Percentiles rank a stretch among this genome's conserved stretches.
Evolutionary conservation across 2,329 filamentous ascomycete genomes (phyloP).

Genomic region (Ophiostoma angusticollis): DNA sequence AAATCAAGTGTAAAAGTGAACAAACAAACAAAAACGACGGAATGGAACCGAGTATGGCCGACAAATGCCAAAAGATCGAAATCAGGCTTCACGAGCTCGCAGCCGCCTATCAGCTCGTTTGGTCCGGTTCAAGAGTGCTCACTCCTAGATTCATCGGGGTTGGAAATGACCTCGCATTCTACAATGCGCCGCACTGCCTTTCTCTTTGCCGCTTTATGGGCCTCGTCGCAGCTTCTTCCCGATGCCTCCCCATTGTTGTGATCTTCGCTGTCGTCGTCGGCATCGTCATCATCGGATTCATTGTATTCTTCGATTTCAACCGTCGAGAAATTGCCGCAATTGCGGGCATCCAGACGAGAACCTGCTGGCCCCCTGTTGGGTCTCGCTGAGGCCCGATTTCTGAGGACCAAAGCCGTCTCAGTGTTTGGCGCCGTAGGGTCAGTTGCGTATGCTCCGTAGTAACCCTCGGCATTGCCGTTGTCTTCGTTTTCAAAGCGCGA

Average conservation of each 20-base stretch:
- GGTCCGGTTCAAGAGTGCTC: not conserved
- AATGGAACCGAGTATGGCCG: too few relatives aligned
- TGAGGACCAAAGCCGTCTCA: not conserved
- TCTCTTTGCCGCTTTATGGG: not conserved
- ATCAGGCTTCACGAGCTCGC: too few relatives aligned
- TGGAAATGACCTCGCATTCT: constrained; percentile 11
- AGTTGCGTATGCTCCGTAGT: too few relatives aligned
- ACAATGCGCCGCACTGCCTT: not conserved
- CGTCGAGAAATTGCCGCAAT: not conserved
- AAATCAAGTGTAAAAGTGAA: too few relatives aligned
- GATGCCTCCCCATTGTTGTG: not conserved
- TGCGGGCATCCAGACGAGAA: not conserved
- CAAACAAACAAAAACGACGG: too few relatives aligned
- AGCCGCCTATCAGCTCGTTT: too few relatives aligned
- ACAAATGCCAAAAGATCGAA: too few relatives aligned
- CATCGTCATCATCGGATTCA: not conserved
- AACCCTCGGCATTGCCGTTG: not conserved
- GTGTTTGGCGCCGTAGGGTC: not conserved
- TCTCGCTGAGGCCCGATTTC: not conserved
- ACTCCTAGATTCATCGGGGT: constrained; percentile 1
- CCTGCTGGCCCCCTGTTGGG: not conserved
- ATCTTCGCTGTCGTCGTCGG: not conserved
- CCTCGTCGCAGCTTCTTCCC: not conserved
- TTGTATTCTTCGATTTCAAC: constrained; percentile 10
- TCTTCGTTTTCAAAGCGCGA: not conserved